Evolutionary conservation across 192 early-diverging fungal genomes (phyloP).

Genomic region (Mortierella alpina): DNA sequence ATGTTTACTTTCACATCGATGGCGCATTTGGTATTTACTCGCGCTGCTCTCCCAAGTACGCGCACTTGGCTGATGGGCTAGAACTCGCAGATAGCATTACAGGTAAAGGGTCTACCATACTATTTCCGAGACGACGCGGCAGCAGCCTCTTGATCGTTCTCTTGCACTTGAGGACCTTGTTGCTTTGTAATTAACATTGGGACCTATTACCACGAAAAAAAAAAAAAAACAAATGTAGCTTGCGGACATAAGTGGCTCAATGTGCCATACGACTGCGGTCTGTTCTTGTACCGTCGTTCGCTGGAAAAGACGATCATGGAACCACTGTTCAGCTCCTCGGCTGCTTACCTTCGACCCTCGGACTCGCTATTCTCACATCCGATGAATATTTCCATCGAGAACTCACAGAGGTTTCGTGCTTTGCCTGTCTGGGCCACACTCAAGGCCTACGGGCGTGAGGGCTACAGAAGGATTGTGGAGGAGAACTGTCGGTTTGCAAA

Average conservation of each 20-base stretch:
- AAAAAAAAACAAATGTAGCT: conserved; percentile 29
- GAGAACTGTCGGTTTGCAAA: conserved; percentile 62
- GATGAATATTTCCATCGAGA: conserved; percentile 67
- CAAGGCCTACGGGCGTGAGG: conserved; percentile 59
- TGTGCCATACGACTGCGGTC: conserved; percentile 71
- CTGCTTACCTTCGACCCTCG: conserved; percentile 51
- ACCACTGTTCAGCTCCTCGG: conserved; percentile 36
- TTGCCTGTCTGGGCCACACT: conserved; percentile 67
- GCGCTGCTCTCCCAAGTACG: conserved; percentile 45
- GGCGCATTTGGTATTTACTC: conserved; percentile 73
- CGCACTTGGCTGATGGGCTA: conserved; percentile 46
- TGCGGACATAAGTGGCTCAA: conserved; percentile 76
- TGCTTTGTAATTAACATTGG: not conserved
- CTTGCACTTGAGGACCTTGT: not conserved
- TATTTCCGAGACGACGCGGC: too few species aligned
- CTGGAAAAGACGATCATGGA: conserved; percentile 47
- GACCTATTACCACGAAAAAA: not conserved
- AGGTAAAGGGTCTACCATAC: conserved; percentile 5
- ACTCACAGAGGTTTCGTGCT: conserved; percentile 68
- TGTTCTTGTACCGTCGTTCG: conserved; percentile 51
- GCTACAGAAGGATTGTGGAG: conserved; percentile 60
- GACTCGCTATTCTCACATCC: conserved; percentile 48
- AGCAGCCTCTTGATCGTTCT: not conserved
- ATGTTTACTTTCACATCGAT: conserved; percentile 70
- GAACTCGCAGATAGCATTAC: conserved; percentile 68